Conservation (phyloP, 1,139 yeast species). For the Pichia sp. region DNA sequence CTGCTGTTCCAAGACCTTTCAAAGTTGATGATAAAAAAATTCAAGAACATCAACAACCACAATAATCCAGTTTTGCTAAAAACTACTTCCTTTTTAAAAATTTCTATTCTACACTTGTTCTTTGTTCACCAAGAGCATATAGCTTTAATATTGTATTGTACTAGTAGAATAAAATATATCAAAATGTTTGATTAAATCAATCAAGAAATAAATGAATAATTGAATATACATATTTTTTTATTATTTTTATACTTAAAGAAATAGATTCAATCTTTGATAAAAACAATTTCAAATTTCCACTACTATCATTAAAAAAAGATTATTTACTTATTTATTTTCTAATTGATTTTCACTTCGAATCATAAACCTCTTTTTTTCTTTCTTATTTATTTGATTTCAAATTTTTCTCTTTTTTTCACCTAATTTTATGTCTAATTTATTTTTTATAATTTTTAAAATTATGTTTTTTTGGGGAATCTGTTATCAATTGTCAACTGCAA, state of each 20-base stretch:
- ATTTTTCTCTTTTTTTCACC: too few species aligned
- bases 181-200: not conserved
- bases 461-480: too few species aligned
- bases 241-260: not conserved
- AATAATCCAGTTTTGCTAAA: slow-evolving; percentile 1
- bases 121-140: not conserved
- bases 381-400: too few species aligned
- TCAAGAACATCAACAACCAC: slow-evolving; percentile 41
- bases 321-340: not conserved
- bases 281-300: not conserved
- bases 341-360: not conserved
- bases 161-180: not conserved
- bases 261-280: not conserved
- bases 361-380: too few species aligned
- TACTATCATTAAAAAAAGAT: not conserved
- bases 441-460: too few species aligned
- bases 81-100: not conserved
- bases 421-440: too few species aligned
- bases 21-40: slow-evolving; percentile 51
- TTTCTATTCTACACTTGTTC: not conserved
- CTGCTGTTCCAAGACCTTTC: slow-evolving; percentile 80
- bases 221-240: not conserved
- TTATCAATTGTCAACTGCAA: too few species aligned
- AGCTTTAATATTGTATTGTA: not conserved
- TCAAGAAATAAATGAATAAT: not conserved